Conservation (phyloP, 768 basidiomycete genomes). For the Pisolithus albus region DNA sequence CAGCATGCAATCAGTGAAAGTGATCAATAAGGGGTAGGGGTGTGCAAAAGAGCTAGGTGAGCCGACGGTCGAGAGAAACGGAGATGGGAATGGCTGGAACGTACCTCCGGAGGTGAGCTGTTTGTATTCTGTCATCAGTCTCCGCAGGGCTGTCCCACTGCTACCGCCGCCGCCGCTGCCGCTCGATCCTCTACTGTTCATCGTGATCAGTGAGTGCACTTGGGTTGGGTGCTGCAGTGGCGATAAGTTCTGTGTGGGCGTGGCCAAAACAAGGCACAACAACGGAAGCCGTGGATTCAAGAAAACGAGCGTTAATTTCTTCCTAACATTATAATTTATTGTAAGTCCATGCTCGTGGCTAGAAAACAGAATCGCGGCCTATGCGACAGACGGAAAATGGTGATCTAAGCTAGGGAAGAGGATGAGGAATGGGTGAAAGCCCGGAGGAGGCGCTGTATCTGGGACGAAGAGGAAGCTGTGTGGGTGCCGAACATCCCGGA, state of each 20-base stretch:
- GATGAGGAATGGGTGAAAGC: too few relatives aligned
- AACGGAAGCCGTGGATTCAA: neutral
- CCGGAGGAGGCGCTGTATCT: too few relatives aligned
- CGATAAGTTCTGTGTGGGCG: neutral
- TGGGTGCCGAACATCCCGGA: too few relatives aligned
- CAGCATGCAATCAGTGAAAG: neutral
- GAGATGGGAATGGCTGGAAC: constrained; percentile 8
- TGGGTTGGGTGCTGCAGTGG: neutral
- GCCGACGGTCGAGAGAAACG: neutral
- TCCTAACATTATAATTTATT: too few relatives aligned
- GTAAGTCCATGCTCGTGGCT: too few relatives aligned
- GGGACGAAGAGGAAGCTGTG: too few relatives aligned
- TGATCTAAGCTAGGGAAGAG: too few relatives aligned
- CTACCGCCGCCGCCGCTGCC: constrained; percentile 30
- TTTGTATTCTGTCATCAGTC: constrained; percentile 92
- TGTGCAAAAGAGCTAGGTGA: neutral
- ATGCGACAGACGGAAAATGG: too few relatives aligned
- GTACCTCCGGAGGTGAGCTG: constrained; percentile 74
- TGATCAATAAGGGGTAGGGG: neutral
- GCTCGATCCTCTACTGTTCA: constrained; percentile 49
- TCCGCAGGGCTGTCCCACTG: constrained; percentile 68
- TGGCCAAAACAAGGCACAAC: neutral
- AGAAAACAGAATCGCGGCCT: too few relatives aligned
- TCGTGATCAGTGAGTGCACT: constrained; percentile 13
- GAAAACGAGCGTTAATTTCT: too few relatives aligned